Evolutionary conservation across 2,329 filamentous ascomycete species (phyloP).

Genomic region (Colletotrichum sublineola): DNA sequence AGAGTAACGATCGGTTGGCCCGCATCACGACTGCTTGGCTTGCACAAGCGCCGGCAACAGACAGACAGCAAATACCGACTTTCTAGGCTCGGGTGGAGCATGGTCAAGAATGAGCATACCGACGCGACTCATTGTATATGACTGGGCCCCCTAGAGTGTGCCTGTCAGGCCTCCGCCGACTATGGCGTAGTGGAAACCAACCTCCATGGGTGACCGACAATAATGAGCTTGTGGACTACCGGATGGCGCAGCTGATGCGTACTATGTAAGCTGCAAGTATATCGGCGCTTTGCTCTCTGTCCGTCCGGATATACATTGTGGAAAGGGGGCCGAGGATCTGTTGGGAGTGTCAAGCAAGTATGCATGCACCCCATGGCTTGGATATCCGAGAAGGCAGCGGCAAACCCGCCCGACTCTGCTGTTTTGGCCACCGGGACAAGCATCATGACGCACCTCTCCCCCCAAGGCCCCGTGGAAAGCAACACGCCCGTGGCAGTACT

Average conservation of each 20-base stretch:
- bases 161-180: not conserved
- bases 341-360: not conserved
- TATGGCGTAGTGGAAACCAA: not conserved
- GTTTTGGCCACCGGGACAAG: slow-evolving; percentile 17
- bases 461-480: slow-evolving; percentile 11
- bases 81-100: not conserved
- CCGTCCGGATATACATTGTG: not conserved
- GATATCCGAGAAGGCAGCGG: not conserved
- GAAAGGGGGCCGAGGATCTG: not conserved
- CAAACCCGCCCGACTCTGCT: slow-evolving; percentile 3
- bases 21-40: not conserved
- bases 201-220: not conserved
- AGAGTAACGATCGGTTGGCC: not conserved
- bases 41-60: not conserved
- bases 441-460: slow-evolving; percentile 23
- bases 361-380: not conserved
- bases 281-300: not conserved
- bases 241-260: not conserved
- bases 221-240: not conserved
- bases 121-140: slow-evolving; percentile 5
- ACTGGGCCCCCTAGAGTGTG: not conserved
- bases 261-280: not conserved
- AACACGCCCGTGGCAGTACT: slow-evolving; percentile 5
- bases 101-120: slow-evolving; percentile 18
- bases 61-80: not conserved